Conservation (phyloP, 495 filamentous ascomycete genomes). For the Aeminium ludgeri region DNA sequence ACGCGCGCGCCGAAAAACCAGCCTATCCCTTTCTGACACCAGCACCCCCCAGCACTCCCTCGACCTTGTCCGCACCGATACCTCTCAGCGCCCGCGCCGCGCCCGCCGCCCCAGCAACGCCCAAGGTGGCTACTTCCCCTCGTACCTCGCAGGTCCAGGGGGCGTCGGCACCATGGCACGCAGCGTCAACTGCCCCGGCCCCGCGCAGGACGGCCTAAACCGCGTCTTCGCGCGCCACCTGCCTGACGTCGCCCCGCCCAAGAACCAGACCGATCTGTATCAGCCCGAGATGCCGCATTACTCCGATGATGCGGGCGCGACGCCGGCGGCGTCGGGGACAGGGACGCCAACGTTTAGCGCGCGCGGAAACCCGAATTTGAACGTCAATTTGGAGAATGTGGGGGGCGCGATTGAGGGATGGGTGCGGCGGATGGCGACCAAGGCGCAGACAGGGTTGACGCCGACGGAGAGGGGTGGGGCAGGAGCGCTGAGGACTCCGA, state of each 20-base stretch:
- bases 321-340: slow-evolving; percentile 21
- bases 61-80: slow-evolving; percentile 33
- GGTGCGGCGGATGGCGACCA: slow-evolving; percentile 61
- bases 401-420: slow-evolving; percentile 77
- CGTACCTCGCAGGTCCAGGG: slow-evolving; percentile 52
- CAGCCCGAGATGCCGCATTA: slow-evolving; percentile 20
- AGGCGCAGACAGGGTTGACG: slow-evolving; percentile 30
- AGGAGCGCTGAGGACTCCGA: background rate
- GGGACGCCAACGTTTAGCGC: slow-evolving; percentile 9
- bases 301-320: slow-evolving; percentile 9
- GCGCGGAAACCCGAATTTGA: slow-evolving; percentile 4
- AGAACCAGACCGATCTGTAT: slow-evolving; percentile 18
- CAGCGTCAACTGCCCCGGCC: slow-evolving; percentile 54
- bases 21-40: slow-evolving; percentile 32
- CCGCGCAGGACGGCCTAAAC: slow-evolving; percentile 64
- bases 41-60: slow-evolving; percentile 47
- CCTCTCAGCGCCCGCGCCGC: slow-evolving; percentile 16
- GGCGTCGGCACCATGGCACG: slow-evolving; percentile 65
- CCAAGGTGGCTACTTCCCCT: slow-evolving; percentile 17
- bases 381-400: slow-evolving; percentile 53
- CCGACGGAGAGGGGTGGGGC: slow-evolving; percentile 26
- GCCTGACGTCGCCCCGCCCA: slow-evolving; percentile 44
- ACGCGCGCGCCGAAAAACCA: slow-evolving; percentile 68
- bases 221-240: slow-evolving; percentile 62
- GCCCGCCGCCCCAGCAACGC: slow-evolving; percentile 16